Evolutionary conservation across 768 basidiomycete genomes (phyloP).

Genomic region (Lactarius hengduanensis): DNA sequence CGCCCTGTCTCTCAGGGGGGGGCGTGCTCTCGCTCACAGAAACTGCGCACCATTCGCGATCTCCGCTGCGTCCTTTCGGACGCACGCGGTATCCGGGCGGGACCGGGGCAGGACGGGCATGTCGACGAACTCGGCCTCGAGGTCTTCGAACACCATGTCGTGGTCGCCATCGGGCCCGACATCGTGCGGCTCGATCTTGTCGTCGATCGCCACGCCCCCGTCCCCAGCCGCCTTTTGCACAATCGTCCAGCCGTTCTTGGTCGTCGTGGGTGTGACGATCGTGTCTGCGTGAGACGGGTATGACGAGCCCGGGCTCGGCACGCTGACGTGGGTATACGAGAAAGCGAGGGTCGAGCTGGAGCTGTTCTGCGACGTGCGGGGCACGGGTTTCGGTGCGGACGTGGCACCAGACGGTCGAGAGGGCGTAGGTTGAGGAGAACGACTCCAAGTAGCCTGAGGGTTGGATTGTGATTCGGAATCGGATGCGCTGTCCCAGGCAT

Average conservation of each 20-base stretch:
- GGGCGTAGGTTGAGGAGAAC: constrained; percentile 16
- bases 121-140: constrained; percentile 26
- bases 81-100: constrained; percentile 6
- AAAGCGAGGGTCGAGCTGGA: constrained; percentile 30
- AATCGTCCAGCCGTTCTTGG: constrained; percentile 29
- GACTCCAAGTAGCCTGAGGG: constrained; percentile 21
- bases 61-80: constrained; percentile 29
- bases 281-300: constrained; percentile 24
- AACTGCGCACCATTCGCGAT: constrained; percentile 25
- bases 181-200: constrained; percentile 7
- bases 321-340: constrained; percentile 30
- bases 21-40: neutral
- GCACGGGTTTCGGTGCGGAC: constrained; percentile 25
- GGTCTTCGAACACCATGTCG: constrained; percentile 23
- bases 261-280: constrained; percentile 20
- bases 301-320: constrained; percentile 23
- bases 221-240: constrained; percentile 18
- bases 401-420: constrained; percentile 7
- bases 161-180: constrained; percentile 10
- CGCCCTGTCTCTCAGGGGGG: neutral
- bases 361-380: constrained; percentile 23
- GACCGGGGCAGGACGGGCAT: constrained; percentile 18
- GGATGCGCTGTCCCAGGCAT: constrained; percentile 39
- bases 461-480: constrained; percentile 32
- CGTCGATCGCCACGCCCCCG: constrained; percentile 1